Base-by-base conservation (phyloP, 1,139 yeast species). In the Yamadazyma jaroonii region DNA sequence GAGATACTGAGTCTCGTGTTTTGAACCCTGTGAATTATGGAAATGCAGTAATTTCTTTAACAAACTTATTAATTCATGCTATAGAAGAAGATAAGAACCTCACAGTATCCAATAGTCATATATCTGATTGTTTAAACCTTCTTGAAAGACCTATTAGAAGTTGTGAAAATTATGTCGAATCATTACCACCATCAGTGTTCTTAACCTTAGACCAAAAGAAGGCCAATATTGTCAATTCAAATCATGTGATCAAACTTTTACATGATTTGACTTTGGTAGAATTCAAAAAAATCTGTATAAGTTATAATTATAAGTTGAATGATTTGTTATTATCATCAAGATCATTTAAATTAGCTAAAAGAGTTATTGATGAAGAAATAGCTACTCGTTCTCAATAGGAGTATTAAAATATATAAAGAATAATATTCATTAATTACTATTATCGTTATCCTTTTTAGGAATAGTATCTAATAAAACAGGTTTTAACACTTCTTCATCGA, bases 401-500 rank as follows among this genome's bases (percentile, higher is more conserved):
- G 10, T 23, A 23, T 9, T 10, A 23, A 10, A 23, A 23, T 23
- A 23, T 9, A 23, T 10, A 23, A 9, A 23, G 25, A 23, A 10
- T 23, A 23, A 14, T 31, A 31, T 21, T 28, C 32, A 28, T 29
- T 29, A 27, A 9, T 28, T 4, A 29, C 20, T 29, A 24, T 34
- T 29, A 14, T 34, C 29, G 27, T 40, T 37, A 41, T 45, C 39
- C 32, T 45, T 45, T 25, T 48, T 46, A 4, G 68, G 67, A 25
- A 60, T 40, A 35, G 64, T 72, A 52, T 92, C 98, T 45, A 92
- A 72, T 41, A 92, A 73, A 0, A 92, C 97, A 0, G 99, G 99
- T 59, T 92, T 94, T 49, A 92, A 73, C n/a, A 92, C 94, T 56
- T 88, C 86, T 50, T 92, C 96, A 57, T 92, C 99, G 57, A 92